Base-by-base conservation (phyloP, 768 basidiomycete species). In the Trametes cingulata region DNA sequence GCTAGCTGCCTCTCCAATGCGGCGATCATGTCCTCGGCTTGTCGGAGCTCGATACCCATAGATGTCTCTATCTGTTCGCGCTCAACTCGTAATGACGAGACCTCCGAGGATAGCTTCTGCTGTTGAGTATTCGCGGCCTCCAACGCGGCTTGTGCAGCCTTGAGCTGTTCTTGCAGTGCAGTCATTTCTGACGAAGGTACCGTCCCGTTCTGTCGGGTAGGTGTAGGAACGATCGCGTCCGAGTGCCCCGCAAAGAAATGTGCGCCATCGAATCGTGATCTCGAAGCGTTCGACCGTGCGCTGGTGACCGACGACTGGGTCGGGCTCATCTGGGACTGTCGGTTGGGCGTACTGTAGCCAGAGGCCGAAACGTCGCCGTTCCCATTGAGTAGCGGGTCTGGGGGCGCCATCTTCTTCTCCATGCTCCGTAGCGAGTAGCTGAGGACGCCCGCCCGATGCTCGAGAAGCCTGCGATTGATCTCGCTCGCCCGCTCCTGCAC, bases 201-300 rank as follows among this genome's bases (percentile, higher is more conserved):
- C 3, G 42, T 78, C 72, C 81, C 74, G 3, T 41, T 78, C 72
- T 29, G 76, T 75, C 41, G 74, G 67, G 66, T 60, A 6, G 51
- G 42, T 45, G 71, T 74, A 0, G 89, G 90, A 0, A 88, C 75
- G 17, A 89, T 74, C 5, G 90, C 82, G 43, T 85, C 81, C 3
- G 82, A 84, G 64, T 93, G 89, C 0, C 93, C 92, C 0, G 93
- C 90, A 64, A 93, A 93, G 53, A 94, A 78, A 74, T 93, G 91
- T 0, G 88, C 85, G 13, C 91, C 91, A 54, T 91, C 90, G 69
- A 95, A 95, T 39, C 83, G 84, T 9, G 76, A 66, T 41, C 77
- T 78, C n/a, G 80, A 75, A 6, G 82, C 75, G 13, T 79, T 73
- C 1, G 80, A 75, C 2, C 76, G 73, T 14, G 73, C 62, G 45